Evolutionary conservation across 2,329 filamentous ascomycete species (phyloP).

Genomic region (Cercospora janseana): DNA sequence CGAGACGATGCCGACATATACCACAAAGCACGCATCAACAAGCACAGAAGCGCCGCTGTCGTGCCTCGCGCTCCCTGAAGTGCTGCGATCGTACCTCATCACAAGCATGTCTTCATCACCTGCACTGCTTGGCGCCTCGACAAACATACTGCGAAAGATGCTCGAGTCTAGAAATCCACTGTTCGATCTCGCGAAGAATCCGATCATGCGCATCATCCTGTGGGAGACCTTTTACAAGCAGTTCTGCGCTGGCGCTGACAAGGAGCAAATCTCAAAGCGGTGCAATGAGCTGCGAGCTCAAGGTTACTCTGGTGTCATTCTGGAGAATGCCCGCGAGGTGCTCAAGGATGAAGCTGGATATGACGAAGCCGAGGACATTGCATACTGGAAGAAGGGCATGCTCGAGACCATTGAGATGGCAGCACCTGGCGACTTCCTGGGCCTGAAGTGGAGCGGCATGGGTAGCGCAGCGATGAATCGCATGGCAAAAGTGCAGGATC

Average conservation of each 20-base stretch:
- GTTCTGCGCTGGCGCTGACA: conserved; percentile 81
- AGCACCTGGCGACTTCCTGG: conserved; percentile 53
- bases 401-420: conserved; percentile 65
- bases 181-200: conserved; percentile 73
- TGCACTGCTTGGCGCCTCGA: conserved; percentile 66
- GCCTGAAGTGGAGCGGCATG: conserved; percentile 73
- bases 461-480: conserved; percentile 69
- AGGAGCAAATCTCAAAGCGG: conserved; percentile 64
- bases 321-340: conserved; percentile 81
- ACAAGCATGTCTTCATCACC: conserved; percentile 69
- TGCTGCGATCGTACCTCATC: conserved; percentile 68
- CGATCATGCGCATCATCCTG: conserved; percentile 65
- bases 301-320: conserved; percentile 79
- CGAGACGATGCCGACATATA: not conserved
- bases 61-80: conserved; percentile 63
- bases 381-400: conserved; percentile 70
- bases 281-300: conserved; percentile 66
- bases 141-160: conserved; percentile 65
- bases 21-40: not conserved
- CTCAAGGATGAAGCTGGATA: conserved; percentile 58
- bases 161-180: conserved; percentile 66
- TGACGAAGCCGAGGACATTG: conserved; percentile 60
- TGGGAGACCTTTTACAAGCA: conserved; percentile 86
- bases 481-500: conserved; percentile 61
- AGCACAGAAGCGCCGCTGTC: conserved; percentile 52